Evolutionary conservation across 2,329 filamentous ascomycete genomes (phyloP).

Genomic region (Volutella citrinella): DNA sequence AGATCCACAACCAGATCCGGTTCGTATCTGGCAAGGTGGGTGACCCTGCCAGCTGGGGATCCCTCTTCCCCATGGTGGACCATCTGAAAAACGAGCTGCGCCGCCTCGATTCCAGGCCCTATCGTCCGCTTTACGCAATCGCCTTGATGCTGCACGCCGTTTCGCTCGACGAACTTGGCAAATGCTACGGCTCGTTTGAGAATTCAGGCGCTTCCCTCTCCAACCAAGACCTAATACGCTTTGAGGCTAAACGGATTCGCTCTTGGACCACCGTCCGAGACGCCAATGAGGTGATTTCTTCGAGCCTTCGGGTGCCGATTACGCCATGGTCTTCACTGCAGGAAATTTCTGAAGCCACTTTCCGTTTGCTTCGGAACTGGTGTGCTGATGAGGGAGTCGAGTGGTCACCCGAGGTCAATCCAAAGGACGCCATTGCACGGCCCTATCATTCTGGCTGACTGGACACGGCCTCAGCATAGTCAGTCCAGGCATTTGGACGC

Average conservation of each 20-base stretch:
- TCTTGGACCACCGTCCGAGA: conserved; percentile 31
- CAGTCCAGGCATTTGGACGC: no score
- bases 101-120: conserved; percentile 29
- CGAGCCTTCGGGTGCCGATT: conserved; percentile 29
- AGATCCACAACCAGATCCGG: conserved; percentile 44
- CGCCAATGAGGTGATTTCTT: conserved; percentile 26
- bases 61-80: conserved; percentile 43
- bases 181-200: conserved; percentile 29
- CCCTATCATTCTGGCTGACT: conserved; percentile 1
- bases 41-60: conserved; percentile 41
- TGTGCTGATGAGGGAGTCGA: conserved; percentile 42
- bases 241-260: conserved; percentile 24
- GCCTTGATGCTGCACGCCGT: conserved; percentile 43
- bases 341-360: conserved; percentile 37
- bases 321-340: conserved; percentile 43
- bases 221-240: conserved; percentile 19
- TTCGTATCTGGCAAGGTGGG: conserved; percentile 40
- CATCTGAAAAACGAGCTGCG: conserved; percentile 39
- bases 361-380: conserved; percentile 42
- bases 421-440: conserved; percentile 20
- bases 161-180: conserved; percentile 44
- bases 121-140: conserved; percentile 40
- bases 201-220: conserved; percentile 9
- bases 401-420: conserved; percentile 40
- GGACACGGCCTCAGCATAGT: neutral